Percentiles rank a stretch among this genome's conserved stretches.
Evolutionary conservation across 108 stramenopile species (phyloP).

Genomic region (Nitzschia sp.): DNA sequence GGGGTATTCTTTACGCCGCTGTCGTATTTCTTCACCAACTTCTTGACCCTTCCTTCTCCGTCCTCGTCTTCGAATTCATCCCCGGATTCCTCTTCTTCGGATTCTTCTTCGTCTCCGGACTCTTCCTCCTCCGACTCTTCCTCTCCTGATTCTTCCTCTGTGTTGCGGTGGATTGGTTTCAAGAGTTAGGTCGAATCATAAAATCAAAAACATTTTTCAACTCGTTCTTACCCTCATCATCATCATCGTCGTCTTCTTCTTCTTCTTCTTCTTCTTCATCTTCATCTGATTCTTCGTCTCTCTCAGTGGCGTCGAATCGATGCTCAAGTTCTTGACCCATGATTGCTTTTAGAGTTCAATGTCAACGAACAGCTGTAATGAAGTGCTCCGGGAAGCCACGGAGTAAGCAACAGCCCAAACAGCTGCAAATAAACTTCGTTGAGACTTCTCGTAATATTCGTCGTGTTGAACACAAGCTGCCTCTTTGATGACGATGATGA

Average conservation of each 20-base stretch:
- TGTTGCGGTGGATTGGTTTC: no score
- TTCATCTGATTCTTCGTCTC: slow-evolving; percentile 3
- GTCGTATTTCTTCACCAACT: neutral
- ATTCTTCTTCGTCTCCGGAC: neutral
- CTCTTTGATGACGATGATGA: no score
- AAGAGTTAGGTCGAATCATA: no score
- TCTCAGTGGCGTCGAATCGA: neutral
- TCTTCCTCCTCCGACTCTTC: neutral
- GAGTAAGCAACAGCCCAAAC: no score
- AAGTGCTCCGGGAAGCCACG: no score
- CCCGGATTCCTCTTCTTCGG: neutral
- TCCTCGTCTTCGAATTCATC: slow-evolving; percentile 4
- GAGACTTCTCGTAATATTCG: no score
- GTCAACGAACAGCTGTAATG: no score
- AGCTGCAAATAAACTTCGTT: no score
- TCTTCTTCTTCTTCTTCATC: neutral
- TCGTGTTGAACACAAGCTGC: no score
- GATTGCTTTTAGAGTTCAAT: no score
- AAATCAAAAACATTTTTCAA: no score
- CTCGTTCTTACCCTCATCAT: neutral
- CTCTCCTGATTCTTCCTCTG: no score
- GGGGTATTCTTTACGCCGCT: neutral
- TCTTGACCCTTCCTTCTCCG: neutral
- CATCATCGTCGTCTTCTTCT: slow-evolving; percentile 2
- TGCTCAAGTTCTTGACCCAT: slow-evolving; percentile 10